Evolutionary conservation across 75 land plant genomes (phyloP).

Genomic region (Isoetes taiwanensis): DNA sequence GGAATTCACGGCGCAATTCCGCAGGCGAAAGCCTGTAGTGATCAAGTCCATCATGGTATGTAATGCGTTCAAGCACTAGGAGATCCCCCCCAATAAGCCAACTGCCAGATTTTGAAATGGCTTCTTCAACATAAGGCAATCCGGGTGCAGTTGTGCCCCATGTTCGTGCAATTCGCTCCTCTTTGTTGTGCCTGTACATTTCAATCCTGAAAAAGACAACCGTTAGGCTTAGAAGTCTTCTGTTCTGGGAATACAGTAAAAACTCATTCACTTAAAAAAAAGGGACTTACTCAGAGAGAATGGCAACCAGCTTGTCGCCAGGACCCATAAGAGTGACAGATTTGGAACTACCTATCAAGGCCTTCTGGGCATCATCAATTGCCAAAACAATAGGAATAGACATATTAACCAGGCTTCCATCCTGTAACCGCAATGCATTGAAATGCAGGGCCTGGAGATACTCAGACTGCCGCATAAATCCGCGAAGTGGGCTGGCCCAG

Average conservation of each 20-base stretch:
- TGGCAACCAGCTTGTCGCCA: slow-evolving; percentile 39
- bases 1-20: slow-evolving; percentile 71
- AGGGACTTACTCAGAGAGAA: slow-evolving; percentile 62
- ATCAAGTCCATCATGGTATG: slow-evolving; percentile 92
- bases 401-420: slow-evolving; percentile 78
- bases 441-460: slow-evolving; percentile 89
- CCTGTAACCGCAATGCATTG: slow-evolving; percentile 41
- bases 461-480: slow-evolving; percentile 90
- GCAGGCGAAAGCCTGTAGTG: slow-evolving; percentile 92
- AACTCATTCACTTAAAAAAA: too few species aligned
- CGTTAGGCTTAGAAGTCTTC: not conserved
- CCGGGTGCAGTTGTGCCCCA: slow-evolving; percentile 96
- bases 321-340: slow-evolving; percentile 55
- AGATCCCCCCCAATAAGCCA: slow-evolving; percentile 97
- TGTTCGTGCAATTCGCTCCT: slow-evolving; percentile 91
- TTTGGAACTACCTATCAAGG: slow-evolving; percentile 25
- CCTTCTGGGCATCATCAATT: slow-evolving; percentile 57
- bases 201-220: slow-evolving; percentile 48
- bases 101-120: slow-evolving; percentile 57
- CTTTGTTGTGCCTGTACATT: slow-evolving; percentile 90
- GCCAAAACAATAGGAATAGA: slow-evolving; percentile 89
- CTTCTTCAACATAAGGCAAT: slow-evolving; percentile 85
- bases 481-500: slow-evolving; percentile 85
- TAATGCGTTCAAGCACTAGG: slow-evolving; percentile 68
- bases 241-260: not conserved